Percentiles rank a stretch among this genome's conserved stretches.
Evolutionary conservation across 257 asterid species (phyloP).

Genomic region (Henckelia pumila): DNA sequence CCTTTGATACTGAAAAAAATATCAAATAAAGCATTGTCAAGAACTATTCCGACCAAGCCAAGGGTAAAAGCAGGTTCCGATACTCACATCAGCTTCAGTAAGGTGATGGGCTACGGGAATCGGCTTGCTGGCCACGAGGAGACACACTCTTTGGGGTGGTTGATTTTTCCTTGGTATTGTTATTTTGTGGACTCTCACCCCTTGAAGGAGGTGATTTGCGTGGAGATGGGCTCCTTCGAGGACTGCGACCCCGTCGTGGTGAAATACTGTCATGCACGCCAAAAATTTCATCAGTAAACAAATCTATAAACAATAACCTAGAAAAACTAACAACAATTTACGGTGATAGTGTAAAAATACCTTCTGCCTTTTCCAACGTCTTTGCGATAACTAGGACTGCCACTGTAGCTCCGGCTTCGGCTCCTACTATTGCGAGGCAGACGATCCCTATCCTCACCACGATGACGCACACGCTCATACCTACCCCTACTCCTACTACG

Average conservation of each 20-base stretch:
- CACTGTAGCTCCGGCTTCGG: constrained; percentile 63
- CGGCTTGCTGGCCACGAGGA: constrained; percentile 56
- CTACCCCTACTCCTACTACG: constrained; percentile 63
- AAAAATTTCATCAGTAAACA: constrained; percentile 13
- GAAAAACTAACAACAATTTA: background rate
- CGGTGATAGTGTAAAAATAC: constrained; percentile 29
- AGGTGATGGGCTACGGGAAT: constrained; percentile 80
- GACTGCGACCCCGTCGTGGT: constrained; percentile 72
- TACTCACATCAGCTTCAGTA: constrained; percentile 78
- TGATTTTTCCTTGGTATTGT: constrained; percentile 45
- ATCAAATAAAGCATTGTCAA: constrained; percentile 2
- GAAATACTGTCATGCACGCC: constrained; percentile 54
- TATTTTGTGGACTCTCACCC: constrained; percentile 65
- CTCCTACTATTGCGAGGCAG: constrained; percentile 47
- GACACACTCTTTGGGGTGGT: constrained; percentile 65
- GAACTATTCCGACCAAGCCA: background rate
- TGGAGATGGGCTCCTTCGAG: constrained; percentile 69
- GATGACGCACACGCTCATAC: constrained; percentile 55
- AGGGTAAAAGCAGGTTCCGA: background rate
- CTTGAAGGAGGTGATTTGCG: constrained; percentile 46
- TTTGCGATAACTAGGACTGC: constrained; percentile 59
- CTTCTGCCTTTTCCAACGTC: constrained; percentile 77
- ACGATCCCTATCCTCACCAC: constrained; percentile 65
- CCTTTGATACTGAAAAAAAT: constrained; percentile 37
- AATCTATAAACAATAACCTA: background rate